phyloP scores from a whole-genome alignment of 2,329 filamentous ascomycete genomes.

The Bipolaris victoriae region DNA sequence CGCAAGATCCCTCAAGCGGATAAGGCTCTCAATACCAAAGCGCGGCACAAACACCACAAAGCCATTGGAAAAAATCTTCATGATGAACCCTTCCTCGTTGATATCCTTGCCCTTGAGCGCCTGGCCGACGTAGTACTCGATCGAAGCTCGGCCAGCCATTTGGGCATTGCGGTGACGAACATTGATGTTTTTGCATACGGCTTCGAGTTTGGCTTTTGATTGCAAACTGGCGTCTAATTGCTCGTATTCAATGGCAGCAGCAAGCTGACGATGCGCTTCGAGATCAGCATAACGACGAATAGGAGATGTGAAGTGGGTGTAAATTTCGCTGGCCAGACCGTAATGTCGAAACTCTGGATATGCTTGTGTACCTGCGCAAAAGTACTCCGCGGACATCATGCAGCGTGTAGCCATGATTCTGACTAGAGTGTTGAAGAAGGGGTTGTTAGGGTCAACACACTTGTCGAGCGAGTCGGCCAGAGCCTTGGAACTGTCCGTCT shows the following conservation, averaged over 20 bases:
- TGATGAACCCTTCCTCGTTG: slow-evolving; percentile 92
- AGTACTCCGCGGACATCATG: slow-evolving; percentile 99
- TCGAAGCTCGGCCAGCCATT: slow-evolving; percentile 88
- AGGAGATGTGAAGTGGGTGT: slow-evolving; percentile 97
- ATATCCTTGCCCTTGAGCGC: slow-evolving; percentile 78
- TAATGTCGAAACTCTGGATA: slow-evolving; percentile 97
- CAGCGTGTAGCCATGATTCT: slow-evolving; percentile 97
- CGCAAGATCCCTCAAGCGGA: slow-evolving; percentile 82
- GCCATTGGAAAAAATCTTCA: slow-evolving; percentile 97
- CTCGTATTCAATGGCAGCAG: slow-evolving; percentile 93
- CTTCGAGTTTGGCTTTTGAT: slow-evolving; percentile 83
- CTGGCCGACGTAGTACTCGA: slow-evolving; percentile 98
- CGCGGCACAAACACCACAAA: slow-evolving; percentile 95
- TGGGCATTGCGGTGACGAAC: slow-evolving; percentile 96
- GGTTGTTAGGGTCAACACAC: slow-evolving; percentile 79
- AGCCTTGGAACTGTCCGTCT: slow-evolving; percentile 86
- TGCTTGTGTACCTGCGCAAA: slow-evolving; percentile 89
- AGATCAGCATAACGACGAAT: slow-evolving; percentile 98
- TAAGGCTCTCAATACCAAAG: slow-evolving; percentile 93
- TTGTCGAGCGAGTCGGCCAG: slow-evolving; percentile 88
- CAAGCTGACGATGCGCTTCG: slow-evolving; percentile 90
- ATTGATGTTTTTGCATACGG: slow-evolving; percentile 98
- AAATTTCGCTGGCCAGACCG: slow-evolving; percentile 93
- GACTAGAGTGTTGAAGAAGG: slow-evolving; percentile 98
- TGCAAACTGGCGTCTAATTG: slow-evolving; percentile 80